phyloP scores from a whole-genome alignment of 768 basidiomycete species.

The Cystofilobasidium capitatum region DNA sequence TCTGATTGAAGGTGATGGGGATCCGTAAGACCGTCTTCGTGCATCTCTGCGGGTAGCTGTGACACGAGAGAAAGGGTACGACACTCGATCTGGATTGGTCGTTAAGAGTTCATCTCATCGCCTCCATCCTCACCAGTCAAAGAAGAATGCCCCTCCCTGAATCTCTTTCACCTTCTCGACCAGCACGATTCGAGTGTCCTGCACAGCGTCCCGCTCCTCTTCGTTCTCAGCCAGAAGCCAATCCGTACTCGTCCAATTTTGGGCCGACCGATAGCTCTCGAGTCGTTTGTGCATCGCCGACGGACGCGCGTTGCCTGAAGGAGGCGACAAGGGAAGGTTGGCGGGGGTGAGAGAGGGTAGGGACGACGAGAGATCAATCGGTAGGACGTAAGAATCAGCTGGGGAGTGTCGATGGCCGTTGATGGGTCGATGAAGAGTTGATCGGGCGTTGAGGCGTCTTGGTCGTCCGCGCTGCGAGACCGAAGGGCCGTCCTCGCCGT shows the following conservation, averaged over 20 bases:
- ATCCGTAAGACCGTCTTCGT: too few species aligned
- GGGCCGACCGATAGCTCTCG: neutral
- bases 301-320: neutral
- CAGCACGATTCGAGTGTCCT: neutral
- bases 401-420: neutral
- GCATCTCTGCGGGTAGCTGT: too few species aligned
- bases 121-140: conserved; percentile 9
- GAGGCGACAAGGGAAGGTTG: neutral
- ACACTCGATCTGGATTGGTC: too few species aligned
- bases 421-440: neutral
- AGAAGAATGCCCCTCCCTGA: neutral
- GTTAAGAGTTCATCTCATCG: neutral
- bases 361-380: too few species aligned
- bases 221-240: neutral
- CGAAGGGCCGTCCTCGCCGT: conserved; percentile 10
- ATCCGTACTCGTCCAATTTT: neutral
- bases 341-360: neutral
- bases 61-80: too few species aligned
- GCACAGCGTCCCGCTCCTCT: neutral
- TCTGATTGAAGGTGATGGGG: too few species aligned
- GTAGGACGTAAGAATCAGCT: neutral
- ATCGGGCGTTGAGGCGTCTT: neutral
- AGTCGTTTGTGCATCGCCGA: neutral
- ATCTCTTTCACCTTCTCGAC: conserved; percentile 16
- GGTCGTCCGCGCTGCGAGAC: neutral